Base-by-base conservation (phyloP, 306 rosid species). In the Delonix regia region DNA sequence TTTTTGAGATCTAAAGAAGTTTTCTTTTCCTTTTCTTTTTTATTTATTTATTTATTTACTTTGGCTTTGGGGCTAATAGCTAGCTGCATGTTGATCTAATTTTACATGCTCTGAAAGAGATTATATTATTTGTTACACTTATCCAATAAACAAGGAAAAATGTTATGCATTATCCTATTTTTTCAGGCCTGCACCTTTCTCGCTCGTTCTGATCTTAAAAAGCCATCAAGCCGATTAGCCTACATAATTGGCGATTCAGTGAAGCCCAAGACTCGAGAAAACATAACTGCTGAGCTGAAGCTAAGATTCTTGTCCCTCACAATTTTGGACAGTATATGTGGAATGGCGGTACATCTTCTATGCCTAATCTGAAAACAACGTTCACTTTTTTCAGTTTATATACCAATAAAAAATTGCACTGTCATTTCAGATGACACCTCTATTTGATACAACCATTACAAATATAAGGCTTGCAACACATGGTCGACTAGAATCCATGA, bases 381-480 rank as follows among this genome's bases (percentile, higher is more conserved):
- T 30, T 25, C 53, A 22, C 62, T 80, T 56, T 51, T 70, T 56
- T 34, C 49, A 24, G 53, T 15, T 67, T 44, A 42, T 72, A 18
- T 63, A 61, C 56, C 78, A 30, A 25, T 63, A 33, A 49, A 36
- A 75, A 41, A 51, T 22, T 78, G 81, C 25, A 78, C 76, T 34
- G 66, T 81, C 74, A 52, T 85, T 84, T 75, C 96, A 95, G 99
- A 91, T 91, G 96, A 93, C 95, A 49, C 98, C 99, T 60, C 71
- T 95, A 21, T 91, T 93, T 84, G 96, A 95, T 90, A 85, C 86
- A 1, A 93, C 99, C 66, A 85, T 95, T 57, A 90, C 97, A 80
- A 93, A 95, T 84, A 81, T 95, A 82, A 93, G 88, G 85, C 96
- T 95, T 68, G 99, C 96, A 78, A 95, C 99, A 21, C 98, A 93